These are phyloP conservation scores for Lodderomyces oxycetoniae DNA, from an alignment of 1,139 yeast genomes.

Conservation along the genomic window DNA sequence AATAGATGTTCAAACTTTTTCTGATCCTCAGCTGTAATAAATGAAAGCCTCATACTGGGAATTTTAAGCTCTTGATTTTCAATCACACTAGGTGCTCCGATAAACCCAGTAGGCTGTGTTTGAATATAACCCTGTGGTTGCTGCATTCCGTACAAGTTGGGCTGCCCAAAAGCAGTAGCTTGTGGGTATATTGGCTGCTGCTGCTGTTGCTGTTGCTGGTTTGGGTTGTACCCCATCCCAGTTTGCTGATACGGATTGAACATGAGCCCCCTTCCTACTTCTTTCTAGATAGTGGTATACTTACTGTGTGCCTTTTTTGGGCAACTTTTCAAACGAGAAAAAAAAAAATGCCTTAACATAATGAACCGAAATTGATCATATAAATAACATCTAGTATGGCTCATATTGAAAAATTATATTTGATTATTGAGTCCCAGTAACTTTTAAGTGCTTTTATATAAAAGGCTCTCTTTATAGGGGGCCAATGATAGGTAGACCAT, in stretches of 20 bases:
- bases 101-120: constrained; percentile 37
- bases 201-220: constrained; percentile 17
- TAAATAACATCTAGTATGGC: too few relatives aligned
- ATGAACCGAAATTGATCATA: too few relatives aligned
- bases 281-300: too few relatives aligned
- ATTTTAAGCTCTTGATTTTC: constrained; percentile 45
- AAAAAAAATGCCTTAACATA: too few relatives aligned
- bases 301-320: too few relatives aligned
- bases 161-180: constrained; percentile 29
- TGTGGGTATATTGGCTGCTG: constrained; percentile 22
- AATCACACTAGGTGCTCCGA: constrained; percentile 23
- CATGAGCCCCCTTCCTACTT: too few relatives aligned
- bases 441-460: too few relatives aligned
- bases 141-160: constrained; percentile 16
- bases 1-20: constrained; percentile 79
- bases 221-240: constrained; percentile 23
- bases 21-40: constrained; percentile 82
- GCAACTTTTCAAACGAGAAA: too few relatives aligned
- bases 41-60: constrained; percentile 71
- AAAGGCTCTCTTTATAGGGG: too few relatives aligned
- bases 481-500: too few relatives aligned
- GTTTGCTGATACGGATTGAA: constrained; percentile 39
- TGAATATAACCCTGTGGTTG: constrained; percentile 30
- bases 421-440: too few relatives aligned
- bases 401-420: too few relatives aligned